Conservation (phyloP, 148 eudicot species). For the Cornus suecica region DNA sequence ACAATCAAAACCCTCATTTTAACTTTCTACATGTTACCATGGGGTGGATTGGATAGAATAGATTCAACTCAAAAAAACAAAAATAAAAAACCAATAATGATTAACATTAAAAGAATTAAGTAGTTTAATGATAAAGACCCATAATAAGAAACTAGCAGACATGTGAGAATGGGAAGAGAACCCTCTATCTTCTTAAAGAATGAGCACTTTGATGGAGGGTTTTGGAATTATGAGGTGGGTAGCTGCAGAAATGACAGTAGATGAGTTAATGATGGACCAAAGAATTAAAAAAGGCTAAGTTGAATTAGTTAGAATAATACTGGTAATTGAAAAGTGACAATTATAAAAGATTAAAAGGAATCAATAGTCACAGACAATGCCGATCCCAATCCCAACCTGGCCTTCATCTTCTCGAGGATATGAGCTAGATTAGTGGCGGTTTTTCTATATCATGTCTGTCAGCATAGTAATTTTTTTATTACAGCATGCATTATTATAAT, state of each 20-base stretch:
- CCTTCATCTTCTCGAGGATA: too few relatives aligned
- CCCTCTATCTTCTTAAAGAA: background rate
- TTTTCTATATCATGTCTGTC: background rate
- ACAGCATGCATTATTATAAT: background rate
- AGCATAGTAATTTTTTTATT: too few relatives aligned
- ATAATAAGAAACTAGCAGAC: background rate
- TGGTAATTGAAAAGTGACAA: background rate
- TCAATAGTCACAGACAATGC: background rate
- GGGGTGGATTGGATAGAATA: background rate
- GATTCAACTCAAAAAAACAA: background rate
- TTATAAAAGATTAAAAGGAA: background rate
- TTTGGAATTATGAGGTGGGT: background rate
- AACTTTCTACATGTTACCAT: background rate
- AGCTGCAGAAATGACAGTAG: background rate
- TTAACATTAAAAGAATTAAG: background rate
- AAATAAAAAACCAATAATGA: background rate
- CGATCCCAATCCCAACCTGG: background rate
- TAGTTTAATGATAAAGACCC: background rate
- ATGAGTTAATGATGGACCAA: background rate
- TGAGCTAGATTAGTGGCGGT: background rate
- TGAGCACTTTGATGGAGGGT: background rate
- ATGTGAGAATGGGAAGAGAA: background rate
- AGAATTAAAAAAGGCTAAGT: too few relatives aligned
- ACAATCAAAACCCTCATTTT: too few relatives aligned
- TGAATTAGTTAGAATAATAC: background rate